Percentiles rank a stretch among this genome's conserved stretches.
Evolutionary conservation across 106 monocot genomes (phyloP).

Genomic region (Agapanthus africanus): DNA sequence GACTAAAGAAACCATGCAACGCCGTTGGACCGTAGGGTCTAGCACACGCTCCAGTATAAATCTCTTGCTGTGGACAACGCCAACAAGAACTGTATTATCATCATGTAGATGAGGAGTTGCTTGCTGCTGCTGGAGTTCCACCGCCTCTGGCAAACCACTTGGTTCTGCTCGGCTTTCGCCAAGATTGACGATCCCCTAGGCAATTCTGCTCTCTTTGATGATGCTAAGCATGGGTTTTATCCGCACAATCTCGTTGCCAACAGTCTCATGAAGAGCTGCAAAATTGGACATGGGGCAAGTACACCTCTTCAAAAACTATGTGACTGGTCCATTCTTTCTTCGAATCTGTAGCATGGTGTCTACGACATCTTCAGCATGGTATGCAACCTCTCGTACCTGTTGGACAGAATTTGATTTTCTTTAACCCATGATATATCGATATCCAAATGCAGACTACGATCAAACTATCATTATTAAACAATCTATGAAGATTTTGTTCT

Average conservation of each 20-base stretch:
- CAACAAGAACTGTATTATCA: neutral
- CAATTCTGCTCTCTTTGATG: neutral
- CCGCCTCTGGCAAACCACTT: neutral
- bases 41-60: neutral
- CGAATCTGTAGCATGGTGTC: neutral
- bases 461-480: too few relatives aligned
- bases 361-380: too few relatives aligned
- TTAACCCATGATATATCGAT: too few relatives aligned
- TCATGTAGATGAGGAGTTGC: neutral
- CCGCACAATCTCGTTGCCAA: neutral
- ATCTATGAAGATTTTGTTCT: too few relatives aligned
- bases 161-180: neutral
- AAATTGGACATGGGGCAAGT: neutral
- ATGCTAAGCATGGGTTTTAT: neutral
- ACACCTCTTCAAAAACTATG: neutral
- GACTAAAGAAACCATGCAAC: neutral
- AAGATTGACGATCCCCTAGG: neutral
- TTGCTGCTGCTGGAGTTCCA: neutral
- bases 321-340: neutral
- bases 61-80: neutral
- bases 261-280: neutral
- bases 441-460: too few relatives aligned
- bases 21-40: neutral
- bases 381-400: too few relatives aligned
- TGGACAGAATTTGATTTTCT: too few relatives aligned